Base-by-base conservation (phyloP, 371 early-diverging fungal genomes). In the Apophysomyces trapeziformis region DNA sequence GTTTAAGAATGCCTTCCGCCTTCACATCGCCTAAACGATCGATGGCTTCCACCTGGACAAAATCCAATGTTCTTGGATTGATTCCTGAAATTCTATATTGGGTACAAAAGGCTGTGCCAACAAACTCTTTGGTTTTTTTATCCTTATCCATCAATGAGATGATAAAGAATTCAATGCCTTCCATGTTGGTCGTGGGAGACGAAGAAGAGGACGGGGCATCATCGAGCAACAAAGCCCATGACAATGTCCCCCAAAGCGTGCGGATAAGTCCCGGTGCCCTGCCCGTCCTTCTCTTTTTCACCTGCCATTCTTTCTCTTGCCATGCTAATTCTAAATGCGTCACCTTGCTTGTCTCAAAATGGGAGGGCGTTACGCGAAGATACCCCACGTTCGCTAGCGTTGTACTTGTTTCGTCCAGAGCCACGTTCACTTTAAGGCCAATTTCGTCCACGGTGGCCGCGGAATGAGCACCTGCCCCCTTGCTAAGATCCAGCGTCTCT, bases 41-140 rank as follows among this genome's bases (percentile, higher is more conserved):
- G 2, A 50, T 11, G 5, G 54, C 54, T 11, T 50, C 54, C 21
- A 50, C 54, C 21, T 50, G 16, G 54, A 50, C 21, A 21, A 21
- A 50, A 5, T 16, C 21, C n/a, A 50, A 9, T 26, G 13, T 9
- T 5, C 8, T 21, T 50, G 16, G 21, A 7, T 26, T 26, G 4
- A 50, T 5, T 21, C 54, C 54, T 50, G 54, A 50, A 21, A 50
- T 50, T 21, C 54, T 50, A 11, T 50, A 50, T 21, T 50, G 16
- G 54, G 16, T 11, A 21, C 54, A 50, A 21, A 50, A 50, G 5
- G 54, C 54, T 4, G 54, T 50, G n/a, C 54, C 54, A 11, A 50
- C 21, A 11, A 50, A 50, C 2, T 7, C 11, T 21, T 50, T 41
- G 41, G 41, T 50, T 21, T 16, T 32, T 2, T 50, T 16, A 11